Conservation (phyloP, 2,329 filamentous ascomycete species). For the Penicillium italicum region DNA sequence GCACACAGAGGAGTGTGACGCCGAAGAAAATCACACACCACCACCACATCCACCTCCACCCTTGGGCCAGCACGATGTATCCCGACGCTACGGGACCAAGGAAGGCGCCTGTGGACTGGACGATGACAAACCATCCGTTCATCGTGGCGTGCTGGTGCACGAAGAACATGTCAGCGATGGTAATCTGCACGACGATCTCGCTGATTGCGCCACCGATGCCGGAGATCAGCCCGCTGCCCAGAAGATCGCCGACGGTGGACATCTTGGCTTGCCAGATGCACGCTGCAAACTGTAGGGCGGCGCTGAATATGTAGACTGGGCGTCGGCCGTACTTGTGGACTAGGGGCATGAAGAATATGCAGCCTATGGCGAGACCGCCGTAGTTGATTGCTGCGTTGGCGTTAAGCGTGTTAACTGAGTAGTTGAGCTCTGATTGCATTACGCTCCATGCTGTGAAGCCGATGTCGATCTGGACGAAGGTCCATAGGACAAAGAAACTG, state of each 20-base stretch:
- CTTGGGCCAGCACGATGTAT: conserved; percentile 38
- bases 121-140: conserved; percentile 48
- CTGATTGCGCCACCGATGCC: conserved; percentile 46
- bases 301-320: conserved; percentile 46
- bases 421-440: conserved; percentile 43
- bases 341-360: conserved; percentile 46
- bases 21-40: conserved; percentile 45
- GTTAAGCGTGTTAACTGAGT: conserved; percentile 42
- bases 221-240: conserved; percentile 42
- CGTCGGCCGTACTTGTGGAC: conserved; percentile 48
- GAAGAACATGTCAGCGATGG: conserved; percentile 49
- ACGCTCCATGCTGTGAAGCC: conserved; percentile 44
- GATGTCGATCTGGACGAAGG: conserved; percentile 36
- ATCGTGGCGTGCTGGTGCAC: conserved; percentile 46
- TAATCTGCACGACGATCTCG: conserved; percentile 47
- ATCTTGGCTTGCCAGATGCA: conserved; percentile 46
- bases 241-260: conserved; percentile 41
- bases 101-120: conserved; percentile 31
- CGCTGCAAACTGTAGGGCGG: conserved; percentile 36
- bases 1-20: conserved; percentile 39
- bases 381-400: conserved; percentile 45
- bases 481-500: conserved; percentile 28
- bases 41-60: conserved; percentile 54
- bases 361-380: conserved; percentile 43
- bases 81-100: conserved; percentile 35